Evolutionary conservation across 1,139 yeast genomes (phyloP).

Genomic region (Geotrichum bryndzae): DNA sequence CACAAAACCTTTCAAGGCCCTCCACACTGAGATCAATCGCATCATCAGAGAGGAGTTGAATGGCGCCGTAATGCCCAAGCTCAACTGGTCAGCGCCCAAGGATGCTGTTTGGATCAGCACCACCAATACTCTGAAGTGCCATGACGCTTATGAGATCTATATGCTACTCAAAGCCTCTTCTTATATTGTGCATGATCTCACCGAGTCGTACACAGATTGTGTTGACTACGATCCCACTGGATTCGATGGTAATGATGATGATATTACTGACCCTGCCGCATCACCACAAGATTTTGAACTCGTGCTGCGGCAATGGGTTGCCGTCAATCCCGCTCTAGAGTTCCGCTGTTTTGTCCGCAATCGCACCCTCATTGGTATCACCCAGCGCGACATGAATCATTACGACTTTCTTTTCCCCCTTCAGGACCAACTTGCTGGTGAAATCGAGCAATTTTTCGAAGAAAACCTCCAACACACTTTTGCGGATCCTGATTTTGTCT

Average conservation of each 20-base stretch:
- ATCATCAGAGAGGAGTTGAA: conserved; percentile 39
- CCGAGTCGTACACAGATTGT: conserved; percentile 54
- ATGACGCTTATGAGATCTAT: conserved; percentile 65
- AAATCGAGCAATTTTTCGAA: conserved; percentile 53
- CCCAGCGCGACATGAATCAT: conserved; percentile 81
- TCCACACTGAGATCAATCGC: conserved; percentile 49
- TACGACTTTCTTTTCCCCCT: conserved; percentile 59
- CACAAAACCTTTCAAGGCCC: conserved; percentile 52
- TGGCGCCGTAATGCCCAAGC: conserved; percentile 73
- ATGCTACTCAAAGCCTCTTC: conserved; percentile 78
- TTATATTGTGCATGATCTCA: conserved; percentile 78
- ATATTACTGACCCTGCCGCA: conserved; percentile 16
- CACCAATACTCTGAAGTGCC: conserved; percentile 68
- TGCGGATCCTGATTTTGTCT: conserved; percentile 52
- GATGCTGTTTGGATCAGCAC: conserved; percentile 91
- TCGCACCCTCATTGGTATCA: conserved; percentile 57
- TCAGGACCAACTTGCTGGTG: conserved; percentile 42
- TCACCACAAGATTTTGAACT: conserved; percentile 46
- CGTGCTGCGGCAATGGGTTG: conserved; percentile 74
- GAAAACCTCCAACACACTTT: conserved; percentile 46
- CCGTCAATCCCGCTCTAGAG: conserved; percentile 81
- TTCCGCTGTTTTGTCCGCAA: conserved; percentile 76
- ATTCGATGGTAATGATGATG: conserved; percentile 19
- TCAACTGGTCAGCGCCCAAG: conserved; percentile 95
- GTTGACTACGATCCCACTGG: conserved; percentile 19